Conservation (phyloP, 2,329 filamentous ascomycete species). For the Calonectria ilicicola region DNA sequence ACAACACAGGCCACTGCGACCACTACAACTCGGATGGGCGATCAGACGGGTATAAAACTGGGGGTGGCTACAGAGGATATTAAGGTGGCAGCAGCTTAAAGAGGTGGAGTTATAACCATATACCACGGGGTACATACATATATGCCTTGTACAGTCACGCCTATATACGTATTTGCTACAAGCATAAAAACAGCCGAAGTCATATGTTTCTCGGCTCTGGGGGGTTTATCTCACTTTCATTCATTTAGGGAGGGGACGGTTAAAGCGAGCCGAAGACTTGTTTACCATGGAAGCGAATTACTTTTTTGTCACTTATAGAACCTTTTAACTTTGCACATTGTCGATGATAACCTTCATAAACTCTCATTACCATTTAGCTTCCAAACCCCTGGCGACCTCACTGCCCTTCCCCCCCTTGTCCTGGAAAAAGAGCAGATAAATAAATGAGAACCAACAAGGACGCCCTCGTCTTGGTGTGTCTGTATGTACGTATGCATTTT, state of each 20-base stretch:
- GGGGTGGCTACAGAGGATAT: constrained; percentile 41
- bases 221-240: constrained; percentile 26
- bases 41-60: constrained; percentile 38
- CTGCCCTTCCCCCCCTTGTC: neutral
- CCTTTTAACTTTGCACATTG: constrained; percentile 42
- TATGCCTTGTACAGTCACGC: constrained; percentile 23
- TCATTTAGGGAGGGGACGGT: constrained; percentile 28
- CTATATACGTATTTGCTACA: constrained; percentile 24
- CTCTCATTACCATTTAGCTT: constrained; percentile 14
- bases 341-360: constrained; percentile 42
- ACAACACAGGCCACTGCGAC: constrained; percentile 31
- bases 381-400: neutral
- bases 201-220: constrained; percentile 3
- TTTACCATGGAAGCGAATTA: constrained; percentile 44
- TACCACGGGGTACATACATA: constrained; percentile 15
- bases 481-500: too few species aligned
- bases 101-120: constrained; percentile 17
- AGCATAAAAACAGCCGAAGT: constrained; percentile 7
- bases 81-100: constrained; percentile 30
- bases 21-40: constrained; percentile 32
- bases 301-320: constrained; percentile 47
- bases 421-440: too few species aligned
- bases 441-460: neutral
- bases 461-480: neutral
- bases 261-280: constrained; percentile 38